phyloP scores from a whole-genome alignment of 371 early-diverging fungal species.

The Mortierella sp. region DNA sequence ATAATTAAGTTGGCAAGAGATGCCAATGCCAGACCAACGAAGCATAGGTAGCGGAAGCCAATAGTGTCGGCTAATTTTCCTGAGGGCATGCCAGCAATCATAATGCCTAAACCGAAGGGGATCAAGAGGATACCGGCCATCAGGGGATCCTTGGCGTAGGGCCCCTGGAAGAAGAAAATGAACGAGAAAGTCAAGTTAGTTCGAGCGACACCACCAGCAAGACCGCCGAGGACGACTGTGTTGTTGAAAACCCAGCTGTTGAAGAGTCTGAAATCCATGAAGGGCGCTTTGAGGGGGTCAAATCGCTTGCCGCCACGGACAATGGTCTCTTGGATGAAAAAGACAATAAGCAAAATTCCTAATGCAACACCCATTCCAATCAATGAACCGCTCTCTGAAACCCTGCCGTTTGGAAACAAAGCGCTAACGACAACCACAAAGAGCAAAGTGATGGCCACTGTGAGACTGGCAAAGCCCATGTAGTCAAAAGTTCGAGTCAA shows the following conservation, averaged over 20 bases:
- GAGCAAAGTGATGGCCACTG: slow-evolving; percentile 34
- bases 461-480: slow-evolving; percentile 38
- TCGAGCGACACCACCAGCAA: slow-evolving; percentile 53
- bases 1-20: slow-evolving; percentile 42
- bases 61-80: slow-evolving; percentile 39
- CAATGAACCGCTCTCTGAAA: slow-evolving; percentile 39
- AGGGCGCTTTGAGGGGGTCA: slow-evolving; percentile 29
- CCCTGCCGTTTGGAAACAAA: slow-evolving; percentile 50
- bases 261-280: slow-evolving; percentile 52
- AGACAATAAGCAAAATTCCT: slow-evolving; percentile 44
- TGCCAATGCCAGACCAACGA: background rate
- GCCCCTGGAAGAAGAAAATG: slow-evolving; percentile 53
- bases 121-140: slow-evolving; percentile 52
- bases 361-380: slow-evolving; percentile 50
- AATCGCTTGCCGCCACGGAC: slow-evolving; percentile 51
- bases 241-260: slow-evolving; percentile 43
- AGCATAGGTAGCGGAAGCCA: slow-evolving; percentile 3
- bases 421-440: slow-evolving; percentile 52
- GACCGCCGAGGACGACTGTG: slow-evolving; percentile 51
- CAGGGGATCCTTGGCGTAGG: slow-evolving; percentile 44
- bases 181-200: slow-evolving; percentile 54
- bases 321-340: slow-evolving; percentile 28
- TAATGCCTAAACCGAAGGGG: slow-evolving; percentile 50
- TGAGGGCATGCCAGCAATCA: slow-evolving; percentile 51
- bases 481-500: slow-evolving; percentile 42